Base-by-base conservation (phyloP, 345 rosid genomes). In the Sonneratia alba region DNA sequence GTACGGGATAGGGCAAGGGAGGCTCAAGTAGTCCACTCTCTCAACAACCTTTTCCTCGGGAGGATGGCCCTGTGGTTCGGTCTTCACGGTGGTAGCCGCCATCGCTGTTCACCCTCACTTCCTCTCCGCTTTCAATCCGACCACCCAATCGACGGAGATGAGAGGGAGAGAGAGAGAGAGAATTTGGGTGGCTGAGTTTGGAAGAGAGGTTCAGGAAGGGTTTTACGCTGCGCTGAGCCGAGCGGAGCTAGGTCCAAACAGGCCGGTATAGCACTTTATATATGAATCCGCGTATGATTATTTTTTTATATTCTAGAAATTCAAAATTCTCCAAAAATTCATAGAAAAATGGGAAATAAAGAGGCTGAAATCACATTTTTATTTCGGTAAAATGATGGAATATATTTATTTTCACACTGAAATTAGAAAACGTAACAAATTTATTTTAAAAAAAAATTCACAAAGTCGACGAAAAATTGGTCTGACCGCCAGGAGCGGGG, bases 1-100 rank as follows among this genome's bases (percentile, higher is more conserved):
- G 55, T 86, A 93, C 47, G 98, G 92, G 79, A 91, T 81, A 70
- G 98, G 98, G 76, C 96, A 91, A 64, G 96, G 96, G 57, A 93
- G 91, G 71, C 87, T 83, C 71, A 80, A 70, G 87, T 87, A 93
- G 74, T 93, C 92, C 11, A 82, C 86, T 77, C 83, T 89, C 79
- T 85, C 90, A 36, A 73, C 85, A 57, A 38, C 78, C 77, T 82
- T 79, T 27, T 42, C 66, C 48, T 56, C 36, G 36, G 47, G 66
- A n/a, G 73, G 73, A 32, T 73, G 40, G 49, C n/a, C 53, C 64
- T 37, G 24, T 27, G 69, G 43, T 18, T 62, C 61, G 36, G 57
- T 22, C 49, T 19, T 63, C 11, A 51, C 68, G 69, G 57, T 45
- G 62, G 70, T 16, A 38, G 70, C 47, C 61, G 57, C 74, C 66